A percentile compares a stretch with the other conserved stretches of the same genome.
Conservation (phyloP, 768 basidiomycete species). For the Fibroporia radiculosa region DNA sequence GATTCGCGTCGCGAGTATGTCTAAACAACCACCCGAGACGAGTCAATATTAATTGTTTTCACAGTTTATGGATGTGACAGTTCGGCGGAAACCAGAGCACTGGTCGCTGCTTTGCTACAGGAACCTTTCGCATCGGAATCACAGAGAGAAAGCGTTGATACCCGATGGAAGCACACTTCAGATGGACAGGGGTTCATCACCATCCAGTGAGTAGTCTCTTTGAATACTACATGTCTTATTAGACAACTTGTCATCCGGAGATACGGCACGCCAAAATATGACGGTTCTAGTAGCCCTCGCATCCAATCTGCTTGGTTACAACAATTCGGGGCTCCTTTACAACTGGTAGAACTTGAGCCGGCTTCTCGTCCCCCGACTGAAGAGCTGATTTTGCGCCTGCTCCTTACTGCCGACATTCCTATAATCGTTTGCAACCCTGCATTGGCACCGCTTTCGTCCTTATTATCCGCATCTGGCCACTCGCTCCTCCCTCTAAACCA, state of each 20-base stretch:
- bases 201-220: slow-evolving; percentile 8
- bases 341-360: slow-evolving; percentile 20
- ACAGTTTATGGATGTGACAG: slow-evolving; percentile 54
- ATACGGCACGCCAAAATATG: slow-evolving; percentile 10
- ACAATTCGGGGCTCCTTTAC: slow-evolving; percentile 38
- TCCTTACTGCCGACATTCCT: slow-evolving; percentile 47
- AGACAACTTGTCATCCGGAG: not conserved
- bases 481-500: slow-evolving; percentile 19
- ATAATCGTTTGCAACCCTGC: slow-evolving; percentile 58
- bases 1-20: slow-evolving; percentile 44
- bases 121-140: slow-evolving; percentile 59
- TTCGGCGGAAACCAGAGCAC: slow-evolving; percentile 43
- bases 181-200: slow-evolving; percentile 3
- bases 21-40: not conserved
- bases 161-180: slow-evolving; percentile 32
- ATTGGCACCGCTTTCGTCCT: slow-evolving; percentile 36
- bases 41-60: too few species aligned
- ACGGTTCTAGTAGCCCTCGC: slow-evolving; percentile 14
- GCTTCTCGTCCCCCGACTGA: slow-evolving; percentile 1
- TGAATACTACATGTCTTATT: not conserved
- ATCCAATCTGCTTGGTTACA: slow-evolving; percentile 46
- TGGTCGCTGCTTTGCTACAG: slow-evolving; percentile 64
- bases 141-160: slow-evolving; percentile 34
- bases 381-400: slow-evolving; percentile 7
- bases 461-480: slow-evolving; percentile 17